These are phyloP conservation scores for Echinosphaeria canescens DNA, from an alignment of 2,329 filamentous ascomycete species.

Conservation along the genomic window DNA sequence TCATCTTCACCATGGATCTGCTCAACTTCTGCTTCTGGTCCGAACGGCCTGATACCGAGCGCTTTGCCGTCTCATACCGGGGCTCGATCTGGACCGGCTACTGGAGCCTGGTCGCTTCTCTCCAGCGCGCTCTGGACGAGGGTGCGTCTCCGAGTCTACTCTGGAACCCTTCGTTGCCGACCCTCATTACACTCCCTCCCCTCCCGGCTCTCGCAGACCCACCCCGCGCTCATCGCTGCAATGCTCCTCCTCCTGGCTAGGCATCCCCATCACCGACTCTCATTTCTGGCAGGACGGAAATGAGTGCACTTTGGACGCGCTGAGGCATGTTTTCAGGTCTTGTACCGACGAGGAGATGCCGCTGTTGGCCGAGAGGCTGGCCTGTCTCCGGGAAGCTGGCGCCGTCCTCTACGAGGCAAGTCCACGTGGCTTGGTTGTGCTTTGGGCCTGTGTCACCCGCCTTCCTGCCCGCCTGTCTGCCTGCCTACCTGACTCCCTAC, in stretches of 20 bases:
- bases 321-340: conserved; percentile 68
- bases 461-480: not conserved
- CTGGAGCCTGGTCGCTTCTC: conserved; percentile 73
- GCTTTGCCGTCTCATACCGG: conserved; percentile 67
- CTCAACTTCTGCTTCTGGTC: conserved; percentile 98
- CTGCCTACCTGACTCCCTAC: not conserved
- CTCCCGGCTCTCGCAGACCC: not conserved
- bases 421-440: conserved; percentile 1
- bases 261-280: conserved; percentile 72
- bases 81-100: conserved; percentile 82
- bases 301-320: conserved; percentile 50
- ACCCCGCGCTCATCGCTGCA: conserved; percentile 1
- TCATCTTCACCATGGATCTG: conserved; percentile 95
- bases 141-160: no score
- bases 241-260: conserved; percentile 18
- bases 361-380: conserved; percentile 54
- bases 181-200: not conserved
- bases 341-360: conserved; percentile 76
- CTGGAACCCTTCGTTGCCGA: conserved; percentile 1
- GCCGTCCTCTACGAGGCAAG: conserved; percentile 55
- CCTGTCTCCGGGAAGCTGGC: conserved; percentile 67
- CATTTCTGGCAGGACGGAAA: conserved; percentile 67
- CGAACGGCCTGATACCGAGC: conserved; percentile 40
- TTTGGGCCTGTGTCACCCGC: no score
- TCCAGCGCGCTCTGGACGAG: conserved; percentile 79